These are phyloP conservation scores for Metarhizium sp. DNA, from an alignment of 2,329 filamentous ascomycete species.

Conservation along the genomic window DNA sequence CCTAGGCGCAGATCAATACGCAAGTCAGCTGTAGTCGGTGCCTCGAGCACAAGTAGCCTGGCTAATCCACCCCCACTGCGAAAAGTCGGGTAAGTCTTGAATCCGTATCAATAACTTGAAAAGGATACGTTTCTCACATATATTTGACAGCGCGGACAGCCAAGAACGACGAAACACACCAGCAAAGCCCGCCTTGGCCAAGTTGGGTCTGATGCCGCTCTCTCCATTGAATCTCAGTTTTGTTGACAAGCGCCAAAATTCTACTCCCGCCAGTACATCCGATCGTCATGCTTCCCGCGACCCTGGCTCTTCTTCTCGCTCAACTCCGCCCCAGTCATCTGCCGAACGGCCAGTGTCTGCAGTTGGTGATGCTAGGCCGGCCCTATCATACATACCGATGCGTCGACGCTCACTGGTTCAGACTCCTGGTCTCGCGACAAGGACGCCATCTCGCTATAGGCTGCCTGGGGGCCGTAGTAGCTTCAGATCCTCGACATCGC, in stretches of 20 bases:
- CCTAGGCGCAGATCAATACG: neutral
- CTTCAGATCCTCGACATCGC: neutral
- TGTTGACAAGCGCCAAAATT: constrained; percentile 4
- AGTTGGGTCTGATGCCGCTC: neutral
- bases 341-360: neutral
- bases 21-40: neutral
- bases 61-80: neutral
- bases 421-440: constrained; percentile 40
- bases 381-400: constrained; percentile 33
- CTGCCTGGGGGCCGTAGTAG: constrained; percentile 10
- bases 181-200: neutral
- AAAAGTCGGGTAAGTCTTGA: neutral
- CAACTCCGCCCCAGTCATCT: neutral
- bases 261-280: constrained; percentile 33
- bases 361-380: neutral
- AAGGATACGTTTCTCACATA: neutral
- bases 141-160: neutral
- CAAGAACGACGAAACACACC: neutral
- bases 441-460: constrained; percentile 18
- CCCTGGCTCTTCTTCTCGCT: neutral
- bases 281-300: neutral
- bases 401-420: constrained; percentile 38
- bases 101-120: neutral
- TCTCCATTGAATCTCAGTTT: constrained; percentile 2
- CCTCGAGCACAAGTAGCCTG: neutral